Percentiles rank a stretch among this genome's conserved stretches.
phyloP scores from a whole-genome alignment of 371 early-diverging fungal genomes.

The Mortierella sp. region DNA sequence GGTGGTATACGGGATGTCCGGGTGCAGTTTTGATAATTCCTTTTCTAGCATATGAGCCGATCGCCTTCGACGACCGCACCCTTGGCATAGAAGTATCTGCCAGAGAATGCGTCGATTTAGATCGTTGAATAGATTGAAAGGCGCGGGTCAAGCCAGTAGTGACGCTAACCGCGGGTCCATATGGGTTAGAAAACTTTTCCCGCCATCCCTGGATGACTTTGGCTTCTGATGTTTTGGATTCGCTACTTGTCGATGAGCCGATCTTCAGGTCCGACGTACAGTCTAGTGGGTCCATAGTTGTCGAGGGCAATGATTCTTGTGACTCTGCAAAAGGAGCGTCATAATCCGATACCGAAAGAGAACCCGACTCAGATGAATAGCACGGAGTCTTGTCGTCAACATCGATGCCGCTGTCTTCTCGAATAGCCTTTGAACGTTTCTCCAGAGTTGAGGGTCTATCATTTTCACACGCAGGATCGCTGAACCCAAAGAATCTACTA shows the following conservation, averaged over 20 bases:
- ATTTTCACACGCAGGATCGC: neutral
- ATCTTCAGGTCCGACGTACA: too few species aligned
- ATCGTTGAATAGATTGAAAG: conserved; percentile 3
- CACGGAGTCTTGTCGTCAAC: conserved; percentile 15
- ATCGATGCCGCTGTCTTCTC: conserved; percentile 46
- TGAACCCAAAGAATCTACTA: conserved; percentile 51
- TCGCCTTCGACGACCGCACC: too few species aligned
- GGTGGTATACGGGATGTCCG: conserved; percentile 8
- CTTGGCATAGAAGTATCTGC: too few species aligned
- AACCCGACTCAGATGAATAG: neutral
- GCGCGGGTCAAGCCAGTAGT: conserved; percentile 29
- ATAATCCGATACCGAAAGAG: neutral
- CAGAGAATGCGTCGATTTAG: neutral
- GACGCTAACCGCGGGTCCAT: neutral
- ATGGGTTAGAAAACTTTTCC: conserved; percentile 38
- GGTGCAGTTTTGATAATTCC: conserved; percentile 10
- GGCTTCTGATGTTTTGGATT: conserved; percentile 19
- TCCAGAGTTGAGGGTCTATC: neutral
- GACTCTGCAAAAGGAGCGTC: neutral
- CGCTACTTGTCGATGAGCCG: neutral
- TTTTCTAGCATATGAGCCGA: too few species aligned
- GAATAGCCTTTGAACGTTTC: neutral
- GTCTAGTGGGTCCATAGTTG: too few species aligned
- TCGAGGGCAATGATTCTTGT: too few species aligned
- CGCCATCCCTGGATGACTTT: conserved; percentile 48